Evolutionary conservation across 352 stramenopile genomes (phyloP).

Genomic region (Phytophthora foliorum): DNA sequence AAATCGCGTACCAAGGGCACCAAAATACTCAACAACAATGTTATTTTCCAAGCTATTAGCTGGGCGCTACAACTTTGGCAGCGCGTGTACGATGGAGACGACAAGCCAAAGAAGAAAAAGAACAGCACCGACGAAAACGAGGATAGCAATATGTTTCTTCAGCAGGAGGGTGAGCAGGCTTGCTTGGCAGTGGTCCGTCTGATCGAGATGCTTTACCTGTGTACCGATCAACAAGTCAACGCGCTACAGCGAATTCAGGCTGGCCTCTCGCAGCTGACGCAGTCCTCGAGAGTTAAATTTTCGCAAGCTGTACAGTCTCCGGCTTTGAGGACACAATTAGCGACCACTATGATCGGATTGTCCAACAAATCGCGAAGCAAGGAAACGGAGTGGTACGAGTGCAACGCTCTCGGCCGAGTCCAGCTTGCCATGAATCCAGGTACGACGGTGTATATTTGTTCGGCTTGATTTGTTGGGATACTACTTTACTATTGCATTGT

Average conservation of each 20-base stretch:
- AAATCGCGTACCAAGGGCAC: slow-evolving; percentile 52
- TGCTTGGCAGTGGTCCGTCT: slow-evolving; percentile 74
- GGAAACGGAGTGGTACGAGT: slow-evolving; percentile 86
- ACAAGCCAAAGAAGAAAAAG: slow-evolving; percentile 41
- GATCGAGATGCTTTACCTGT: slow-evolving; percentile 85
- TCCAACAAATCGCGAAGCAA: slow-evolving; percentile 82
- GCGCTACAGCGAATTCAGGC: slow-evolving; percentile 75
- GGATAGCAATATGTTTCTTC: slow-evolving; percentile 27
- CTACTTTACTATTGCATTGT: slow-evolving; percentile 8
- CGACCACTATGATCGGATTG: slow-evolving; percentile 74
- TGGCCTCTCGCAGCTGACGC: slow-evolving; percentile 62
- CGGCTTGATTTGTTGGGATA: slow-evolving; percentile 1
- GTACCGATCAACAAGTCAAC: slow-evolving; percentile 80
- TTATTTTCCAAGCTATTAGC: slow-evolving; percentile 72
- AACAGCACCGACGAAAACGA: slow-evolving; percentile 10
- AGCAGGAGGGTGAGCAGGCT: slow-evolving; percentile 68
- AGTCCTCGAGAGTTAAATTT: slow-evolving; percentile 65
- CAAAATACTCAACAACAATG: slow-evolving; percentile 70
- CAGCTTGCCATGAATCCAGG: slow-evolving; percentile 66
- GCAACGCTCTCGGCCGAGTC: slow-evolving; percentile 71
- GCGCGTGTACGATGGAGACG: slow-evolving; percentile 62
- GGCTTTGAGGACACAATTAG: slow-evolving; percentile 66
- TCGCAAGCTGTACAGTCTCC: slow-evolving; percentile 68
- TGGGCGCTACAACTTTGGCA: slow-evolving; percentile 72
- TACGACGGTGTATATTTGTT: slow-evolving; percentile 20